Evolutionary conservation across 139 green algal genomes (phyloP), one percentile per base, ranked within the genome.

Genomic region (Coelastrella sp.): DNA sequence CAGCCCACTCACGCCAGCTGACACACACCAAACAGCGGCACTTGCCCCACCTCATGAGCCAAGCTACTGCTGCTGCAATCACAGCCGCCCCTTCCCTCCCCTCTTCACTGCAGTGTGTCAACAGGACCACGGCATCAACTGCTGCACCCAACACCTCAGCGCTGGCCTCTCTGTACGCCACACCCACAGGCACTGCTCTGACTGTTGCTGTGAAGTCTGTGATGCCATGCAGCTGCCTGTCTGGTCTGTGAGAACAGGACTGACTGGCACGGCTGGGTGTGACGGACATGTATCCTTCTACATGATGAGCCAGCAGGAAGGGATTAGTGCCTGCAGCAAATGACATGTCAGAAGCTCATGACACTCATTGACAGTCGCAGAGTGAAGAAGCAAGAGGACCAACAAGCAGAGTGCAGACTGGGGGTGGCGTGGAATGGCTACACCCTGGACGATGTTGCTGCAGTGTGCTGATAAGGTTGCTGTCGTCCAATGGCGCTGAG

Each of bases 181-280:
- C 4, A 8, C 24, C 58, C 17, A 90, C 73, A 25, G 86, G 74
- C 11, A 83, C n/a, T 24, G 59, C 73, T 22, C 86, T 66, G 7
- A 85, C 8, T 22, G 72, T 20, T 20, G 82, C 82, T 49, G 61
- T 76, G 82, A 78, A 76, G 60, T 90, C 86, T 6, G 19, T n/a
- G 15, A 68, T 74, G 59, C 86, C 86, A 60, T 84, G 75, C 24
- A 74, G 86, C 75, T 90, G 86, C n/a, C 86, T 72, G 25, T 78
- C 74, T 65, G 74, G 60, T 12, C 86, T 59, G 60, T 90, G 73
- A 7, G 73, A 78, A 19, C 59, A 65, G 4, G 74, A 66, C 19
- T 83, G 60, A 14, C 58, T 61, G 6, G 73, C 60, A 4, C 74
- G 27, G 59, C 74, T 84, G 15, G 86, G 25, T 17, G 73, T 83